Base-by-base conservation (phyloP, 2,329 filamentous ascomycete species). In the Drechslerella stenobrocha region DNA sequence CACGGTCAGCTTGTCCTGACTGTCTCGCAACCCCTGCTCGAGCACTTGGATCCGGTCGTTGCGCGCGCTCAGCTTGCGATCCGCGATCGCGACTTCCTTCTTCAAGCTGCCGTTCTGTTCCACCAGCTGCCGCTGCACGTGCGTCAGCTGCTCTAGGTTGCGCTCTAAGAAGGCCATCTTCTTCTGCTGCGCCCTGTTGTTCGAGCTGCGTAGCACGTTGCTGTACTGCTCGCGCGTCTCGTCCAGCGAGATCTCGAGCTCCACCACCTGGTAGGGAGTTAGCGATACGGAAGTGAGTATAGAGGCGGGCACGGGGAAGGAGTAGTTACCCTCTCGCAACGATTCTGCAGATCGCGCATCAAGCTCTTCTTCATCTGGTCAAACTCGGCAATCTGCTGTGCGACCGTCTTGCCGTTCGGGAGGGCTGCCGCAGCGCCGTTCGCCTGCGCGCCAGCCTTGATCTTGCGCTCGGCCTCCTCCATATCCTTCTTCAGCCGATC, bases 311-410 rank as follows among this genome's bases (percentile, higher is more conserved):
- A 22, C 11, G 8, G 20, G n/a, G 23, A 18, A 46, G n/a, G 26
- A 45, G 30, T 32, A 20, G 28, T 35, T 61, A 73, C 91, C 72
- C 93, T 87, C 80, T 98, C 93, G 77, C 93, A 98, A 69, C 93
- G 87, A 80, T 98, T 97, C 78, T 98, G 93, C 71, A 98, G 81
- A 78, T 98, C 93, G 61, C 93, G 89, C 93, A 98, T 98, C 72
- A 98, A 81, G 72, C 89, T 95, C 84, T 98, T 98, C 85, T 98
- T 98, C 91, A 98, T 98, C 65, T 90, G 88, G 77, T 98, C 93
- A 73, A 98, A 98, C 76, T 98, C 93, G 63, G 92, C 89, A 77
- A 98, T 95, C 79, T 97, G 93, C 79, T 98, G 92, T 76, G 95
- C 90, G 44, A 97, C 84, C 9, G 90, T 95, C 82, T 96, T 96